Evolutionary conservation across 2,329 filamentous ascomycete species (phyloP).

Genomic region (Phoma herbarum): DNA sequence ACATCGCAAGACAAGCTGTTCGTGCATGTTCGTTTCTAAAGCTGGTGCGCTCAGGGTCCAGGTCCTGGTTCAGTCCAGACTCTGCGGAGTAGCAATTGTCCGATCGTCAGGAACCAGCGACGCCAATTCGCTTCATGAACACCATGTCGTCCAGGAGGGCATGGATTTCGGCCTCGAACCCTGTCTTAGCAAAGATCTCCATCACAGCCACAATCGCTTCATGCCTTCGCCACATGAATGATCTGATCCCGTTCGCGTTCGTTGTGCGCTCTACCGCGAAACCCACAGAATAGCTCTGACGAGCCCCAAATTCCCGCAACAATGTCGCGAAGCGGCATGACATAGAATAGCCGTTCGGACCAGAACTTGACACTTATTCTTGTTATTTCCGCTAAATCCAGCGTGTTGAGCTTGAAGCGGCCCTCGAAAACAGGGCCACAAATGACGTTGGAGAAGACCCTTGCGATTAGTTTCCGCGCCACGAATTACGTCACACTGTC

Average conservation of each 20-base stretch:
- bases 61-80: conserved; percentile 3
- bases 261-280: conserved; percentile 1
- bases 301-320: background rate
- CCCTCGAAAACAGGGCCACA: background rate
- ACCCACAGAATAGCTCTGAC: background rate
- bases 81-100: conserved; percentile 14
- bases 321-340: background rate
- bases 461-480: conserved; percentile 21
- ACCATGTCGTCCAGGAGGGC: background rate
- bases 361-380: background rate
- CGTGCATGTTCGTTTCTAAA: conserved; percentile 6
- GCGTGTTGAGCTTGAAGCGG: background rate
- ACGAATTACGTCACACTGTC: conserved; percentile 24
- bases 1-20: conserved; percentile 4
- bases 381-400: background rate
- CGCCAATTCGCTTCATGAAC: conserved; percentile 15
- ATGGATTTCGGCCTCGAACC: conserved; percentile 1
- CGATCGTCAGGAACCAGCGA: conserved; percentile 25
- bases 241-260: conserved; percentile 11
- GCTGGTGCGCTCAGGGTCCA: conserved; percentile 16
- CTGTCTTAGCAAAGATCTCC: conserved; percentile 19
- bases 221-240: conserved; percentile 19
- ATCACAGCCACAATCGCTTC: conserved; percentile 27
- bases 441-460: conserved; percentile 4
- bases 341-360: background rate